Percentiles rank a stretch among this genome's conserved stretches.
Conservation (phyloP, 2,329 filamentous ascomycete species). For the Scytalidium sp. region DNA sequence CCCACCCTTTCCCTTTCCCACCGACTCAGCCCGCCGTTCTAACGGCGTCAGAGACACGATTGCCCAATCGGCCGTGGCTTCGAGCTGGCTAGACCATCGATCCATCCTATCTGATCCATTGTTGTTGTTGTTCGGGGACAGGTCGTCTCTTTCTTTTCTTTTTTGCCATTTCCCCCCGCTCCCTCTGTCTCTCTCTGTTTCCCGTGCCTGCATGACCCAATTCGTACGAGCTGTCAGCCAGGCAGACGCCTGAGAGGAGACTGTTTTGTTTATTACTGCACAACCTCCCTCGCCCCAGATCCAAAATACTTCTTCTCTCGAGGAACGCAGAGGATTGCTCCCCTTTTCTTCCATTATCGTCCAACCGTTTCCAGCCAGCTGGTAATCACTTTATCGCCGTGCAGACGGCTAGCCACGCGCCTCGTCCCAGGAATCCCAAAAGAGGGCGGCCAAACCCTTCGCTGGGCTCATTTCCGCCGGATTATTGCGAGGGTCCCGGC, state of each 20-base stretch:
- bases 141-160: neutral
- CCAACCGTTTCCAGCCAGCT: neutral
- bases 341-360: neutral
- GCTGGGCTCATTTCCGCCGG: neutral
- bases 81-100: too few relatives aligned
- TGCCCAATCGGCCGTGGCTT: neutral
- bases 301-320: too few relatives aligned
- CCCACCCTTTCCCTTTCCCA: neutral
- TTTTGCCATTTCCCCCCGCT: too few relatives aligned
- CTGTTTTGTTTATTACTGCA: too few relatives aligned
- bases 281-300: too few relatives aligned
- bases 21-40: neutral
- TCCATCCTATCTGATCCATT: neutral
- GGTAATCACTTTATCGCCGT: neutral
- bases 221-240: constrained; percentile 1
- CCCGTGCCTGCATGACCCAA: constrained; percentile 4
- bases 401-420: neutral
- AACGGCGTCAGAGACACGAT: neutral
- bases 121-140: neutral
- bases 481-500: neutral
- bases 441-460: too few relatives aligned
- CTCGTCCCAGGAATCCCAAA: neutral
- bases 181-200: neutral
- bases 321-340: too few relatives aligned
- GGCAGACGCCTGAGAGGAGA: too few relatives aligned